phyloP scores from a whole-genome alignment of 805 yeast genomes.

The Wickerhamiella australiensis region DNA sequence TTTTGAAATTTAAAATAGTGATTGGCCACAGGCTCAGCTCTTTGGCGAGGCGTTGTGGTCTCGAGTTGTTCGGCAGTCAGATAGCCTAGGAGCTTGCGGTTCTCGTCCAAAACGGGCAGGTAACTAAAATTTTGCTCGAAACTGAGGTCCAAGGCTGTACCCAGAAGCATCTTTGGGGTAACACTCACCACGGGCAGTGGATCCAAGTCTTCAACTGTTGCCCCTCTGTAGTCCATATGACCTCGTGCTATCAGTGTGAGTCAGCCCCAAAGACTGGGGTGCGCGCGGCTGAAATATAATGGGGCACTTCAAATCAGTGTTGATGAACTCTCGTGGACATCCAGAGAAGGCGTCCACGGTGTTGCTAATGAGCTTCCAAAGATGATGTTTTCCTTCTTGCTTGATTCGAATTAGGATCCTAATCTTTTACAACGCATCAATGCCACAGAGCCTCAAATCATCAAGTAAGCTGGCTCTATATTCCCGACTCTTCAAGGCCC shows the following conservation, averaged over 20 bases:
- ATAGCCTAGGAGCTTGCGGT: conserved; percentile 40
- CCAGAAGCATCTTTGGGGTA: conserved; percentile 36
- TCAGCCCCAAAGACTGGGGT: too few relatives aligned
- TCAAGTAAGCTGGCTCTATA: too few relatives aligned
- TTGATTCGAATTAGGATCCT: too few relatives aligned
- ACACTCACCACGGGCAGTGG: conserved; percentile 46
- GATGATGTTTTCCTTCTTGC: too few relatives aligned
- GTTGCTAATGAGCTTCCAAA: too few relatives aligned
- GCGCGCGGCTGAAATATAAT: too few relatives aligned
- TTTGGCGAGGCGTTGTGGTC: conserved; percentile 27
- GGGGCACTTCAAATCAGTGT: too few relatives aligned
- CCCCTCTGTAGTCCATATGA: conserved; percentile 25
- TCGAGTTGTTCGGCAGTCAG: conserved; percentile 33
- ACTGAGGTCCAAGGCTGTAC: conserved; percentile 43
- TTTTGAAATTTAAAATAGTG: conserved; percentile 25
- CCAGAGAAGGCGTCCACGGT: too few relatives aligned
- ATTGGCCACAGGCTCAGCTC: conserved; percentile 26
- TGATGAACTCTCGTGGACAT: too few relatives aligned
- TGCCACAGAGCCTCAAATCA: too few relatives aligned
- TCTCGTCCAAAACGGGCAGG: conserved; percentile 41
- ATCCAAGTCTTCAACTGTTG: conserved; percentile 49
- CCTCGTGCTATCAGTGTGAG: neutral
- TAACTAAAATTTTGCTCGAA: conserved; percentile 43
- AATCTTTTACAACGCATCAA: too few relatives aligned
- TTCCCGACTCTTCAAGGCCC: too few relatives aligned